Evolutionary conservation across 306 rosid species (phyloP), one percentile per base, ranked within the genome.

Genomic region (Oemleria cerasiformis): DNA sequence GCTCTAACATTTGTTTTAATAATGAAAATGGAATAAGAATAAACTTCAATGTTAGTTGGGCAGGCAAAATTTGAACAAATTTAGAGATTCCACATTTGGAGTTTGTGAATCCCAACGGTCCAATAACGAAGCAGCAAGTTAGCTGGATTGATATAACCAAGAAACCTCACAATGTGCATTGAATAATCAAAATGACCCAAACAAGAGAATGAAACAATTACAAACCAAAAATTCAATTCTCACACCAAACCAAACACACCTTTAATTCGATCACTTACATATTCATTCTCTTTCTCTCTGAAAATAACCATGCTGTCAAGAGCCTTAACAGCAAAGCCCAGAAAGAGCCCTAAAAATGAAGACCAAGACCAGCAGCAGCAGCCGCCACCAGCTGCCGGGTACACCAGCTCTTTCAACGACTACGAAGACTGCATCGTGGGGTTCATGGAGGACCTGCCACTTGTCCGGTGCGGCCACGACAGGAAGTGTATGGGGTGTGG

Each of bases 401-500:
- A 34, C 63, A 9, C 64, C 20, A 59, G 63, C 11, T 71, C 72
- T 30, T 47, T 64, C 71, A 45, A 30, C 42, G 75, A 77, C 65
- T 70, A 77, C 51, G 76, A 71, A 64, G 81, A 77, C 39, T 64
- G 71, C 67, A 36, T 71, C 68, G 81, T 77, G 1, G 63, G 81
- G 11, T 63, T 77, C 76, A 77, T 64, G 81, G 72, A 70, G 40
- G 76, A 77, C 16, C 34, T 53, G 15, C 72, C 81, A 19, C 47
- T 77, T 16, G 66, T 77, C 38, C 65, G 20, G 67, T 70, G 80
- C 1, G 55, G 55, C 16, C 72, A 63, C 16, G 61, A 41, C 25
- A 61, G 13, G 25, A 66, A 58, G 54, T 49, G 53, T 7, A 21
- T 20, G 51, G 78, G 78, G 6, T 65, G 72, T 5, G 44, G 9